A percentile compares a stretch with the other conserved stretches of the same genome.
Evolutionary conservation across 352 stramenopile genomes (phyloP).

Genomic region (Globisporangium viniferum): DNA sequence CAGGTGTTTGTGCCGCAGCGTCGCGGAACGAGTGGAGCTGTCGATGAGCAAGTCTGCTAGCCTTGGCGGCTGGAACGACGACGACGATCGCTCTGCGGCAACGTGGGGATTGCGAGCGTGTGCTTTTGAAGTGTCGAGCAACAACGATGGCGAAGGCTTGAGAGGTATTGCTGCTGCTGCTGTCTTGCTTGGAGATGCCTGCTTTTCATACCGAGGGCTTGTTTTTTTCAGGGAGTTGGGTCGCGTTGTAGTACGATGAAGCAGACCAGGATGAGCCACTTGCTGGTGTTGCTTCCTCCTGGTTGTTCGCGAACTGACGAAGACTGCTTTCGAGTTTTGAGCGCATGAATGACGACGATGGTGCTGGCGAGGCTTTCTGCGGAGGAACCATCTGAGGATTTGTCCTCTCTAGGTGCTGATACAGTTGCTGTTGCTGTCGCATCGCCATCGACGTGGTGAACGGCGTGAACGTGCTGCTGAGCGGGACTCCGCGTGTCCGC

Average conservation of each 20-base stretch:
- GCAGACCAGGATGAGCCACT: not conserved
- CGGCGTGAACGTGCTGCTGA: not conserved
- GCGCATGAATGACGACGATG: constrained; percentile 6
- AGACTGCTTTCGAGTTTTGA: constrained; percentile 16
- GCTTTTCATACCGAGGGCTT: not conserved
- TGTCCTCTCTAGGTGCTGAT: not conserved
- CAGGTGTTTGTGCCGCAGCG: constrained; percentile 22
- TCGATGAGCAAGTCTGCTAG: constrained; percentile 52
- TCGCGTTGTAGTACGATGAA: not conserved
- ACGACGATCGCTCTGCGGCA: not conserved
- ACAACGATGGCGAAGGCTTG: not conserved
- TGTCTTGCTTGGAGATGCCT: not conserved
- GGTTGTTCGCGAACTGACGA: constrained; percentile 12
- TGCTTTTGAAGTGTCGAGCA: not conserved
- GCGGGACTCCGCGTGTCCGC: not conserved
- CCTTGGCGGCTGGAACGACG: constrained; percentile 20
- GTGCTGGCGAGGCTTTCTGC: not conserved
- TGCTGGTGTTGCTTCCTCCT: constrained; percentile 6
- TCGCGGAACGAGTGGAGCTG: constrained; percentile 29
- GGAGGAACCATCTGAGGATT: not conserved
- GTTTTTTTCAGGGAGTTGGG: not conserved
- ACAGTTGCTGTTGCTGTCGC: not conserved
- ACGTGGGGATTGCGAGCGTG: not conserved
- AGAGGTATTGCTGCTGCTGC: not conserved
- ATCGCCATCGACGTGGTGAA: not conserved